Evolutionary conservation across 768 basidiomycete genomes (phyloP), one percentile per base, ranked within the genome.

Genomic region (Clitopilus passeckerianus): DNA sequence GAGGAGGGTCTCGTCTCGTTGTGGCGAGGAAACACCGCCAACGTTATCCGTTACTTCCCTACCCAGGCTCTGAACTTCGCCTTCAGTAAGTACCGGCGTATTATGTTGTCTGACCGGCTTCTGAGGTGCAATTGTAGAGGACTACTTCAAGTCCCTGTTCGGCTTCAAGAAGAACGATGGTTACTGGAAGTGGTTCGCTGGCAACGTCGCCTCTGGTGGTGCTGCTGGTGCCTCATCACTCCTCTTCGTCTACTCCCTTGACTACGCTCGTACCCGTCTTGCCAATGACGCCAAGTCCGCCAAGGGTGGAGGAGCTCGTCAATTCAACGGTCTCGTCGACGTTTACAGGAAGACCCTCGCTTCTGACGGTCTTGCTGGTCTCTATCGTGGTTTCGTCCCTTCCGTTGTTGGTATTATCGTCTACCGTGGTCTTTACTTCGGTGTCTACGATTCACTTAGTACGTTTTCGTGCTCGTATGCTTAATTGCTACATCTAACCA

Each of bases 1-100:
- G 96, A 98, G 15, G 97, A 99, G 83, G 97, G 97, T 75, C 79
- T 97, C 57, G 82, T 94, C 63, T 91, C 97, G 20, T 82, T 99
- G 71, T 98, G 97, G 97, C 83, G 97, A 80, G 97, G 97, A 77
- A 99, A 99, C 88, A 98, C 96, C 60, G 96, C 97, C 86, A 99
- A 99, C 80, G 97, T 99, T 79, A 97, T 99, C 81, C 95, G 97
- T 75, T 99, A 99, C 91, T 99, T 99, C 94, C 97, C 97, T 56
- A 99, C 97, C 59, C 96, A 99, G 77, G 97, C 97, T 41, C 80
- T 98, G 69, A 99, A 99, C 91, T 98, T 99, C 71, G 96, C 96
- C 74, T 98, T 98, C 90, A 98, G 92, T 97, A 67, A 68, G 94
- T 86, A 43, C 66, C 53, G 59, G 35, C 12, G 18, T 34, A 1